Evolutionary conservation across 2,329 filamentous ascomycete genomes (phyloP).

Genomic region (Dactylellina leptospora): DNA sequence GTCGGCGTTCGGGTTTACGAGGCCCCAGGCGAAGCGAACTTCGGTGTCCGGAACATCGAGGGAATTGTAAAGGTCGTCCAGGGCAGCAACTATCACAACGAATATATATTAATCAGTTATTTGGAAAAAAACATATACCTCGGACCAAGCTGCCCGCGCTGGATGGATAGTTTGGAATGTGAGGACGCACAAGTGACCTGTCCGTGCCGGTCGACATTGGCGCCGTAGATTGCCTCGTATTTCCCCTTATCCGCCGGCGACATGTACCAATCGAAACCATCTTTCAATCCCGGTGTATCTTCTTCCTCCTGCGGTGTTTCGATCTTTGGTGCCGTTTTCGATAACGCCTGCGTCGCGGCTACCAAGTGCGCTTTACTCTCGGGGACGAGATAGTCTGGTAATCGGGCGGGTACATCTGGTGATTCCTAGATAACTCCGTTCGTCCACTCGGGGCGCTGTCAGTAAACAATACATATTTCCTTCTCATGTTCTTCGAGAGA

Average conservation of each 20-base stretch:
- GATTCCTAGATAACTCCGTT: conserved; percentile 72
- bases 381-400: conserved; percentile 96
- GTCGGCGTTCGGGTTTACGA: conserved; percentile 88
- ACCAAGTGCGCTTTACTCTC: conserved; percentile 93
- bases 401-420: conserved; percentile 79
- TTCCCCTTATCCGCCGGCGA: conserved; percentile 87
- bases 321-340: conserved; percentile 80
- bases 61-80: conserved; percentile 82
- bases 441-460: conserved; percentile 7
- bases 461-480: conserved; percentile 11
- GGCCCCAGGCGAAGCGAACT: conserved; percentile 66
- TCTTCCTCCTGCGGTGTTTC: conserved; percentile 81
- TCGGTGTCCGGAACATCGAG: conserved; percentile 71
- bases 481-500: not conserved
- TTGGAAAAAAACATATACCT: no score
- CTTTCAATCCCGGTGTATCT: conserved; percentile 84
- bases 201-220: conserved; percentile 86
- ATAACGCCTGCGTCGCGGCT: conserved; percentile 80
- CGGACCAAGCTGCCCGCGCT: no score
- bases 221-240: conserved; percentile 96
- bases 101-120: no score
- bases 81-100: conserved; percentile 70
- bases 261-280: conserved; percentile 99
- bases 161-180: conserved; percentile 4
- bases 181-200: conserved; percentile 75